phyloP scores from a whole-genome alignment of 768 basidiomycete genomes.

The Suillus occidentalis region DNA sequence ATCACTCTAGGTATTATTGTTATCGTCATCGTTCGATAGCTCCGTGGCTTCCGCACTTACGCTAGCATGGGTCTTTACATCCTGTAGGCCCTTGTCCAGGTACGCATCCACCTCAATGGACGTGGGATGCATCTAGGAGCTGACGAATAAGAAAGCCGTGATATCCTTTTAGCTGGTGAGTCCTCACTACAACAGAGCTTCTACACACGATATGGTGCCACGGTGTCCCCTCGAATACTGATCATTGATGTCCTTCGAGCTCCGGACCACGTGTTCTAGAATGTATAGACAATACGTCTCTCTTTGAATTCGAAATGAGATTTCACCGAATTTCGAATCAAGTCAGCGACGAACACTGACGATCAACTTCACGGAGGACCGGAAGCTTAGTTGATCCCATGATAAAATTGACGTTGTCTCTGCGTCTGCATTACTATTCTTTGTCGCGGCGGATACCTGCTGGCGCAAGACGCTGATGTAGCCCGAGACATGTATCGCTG shows the following conservation, averaged over 20 bases:
- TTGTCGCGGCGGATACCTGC: slow-evolving; percentile 61
- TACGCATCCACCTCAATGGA: slow-evolving; percentile 54
- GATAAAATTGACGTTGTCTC: slow-evolving; percentile 44
- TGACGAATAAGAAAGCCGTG: slow-evolving; percentile 59
- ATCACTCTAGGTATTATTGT: slow-evolving; percentile 73
- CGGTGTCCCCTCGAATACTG: not conserved
- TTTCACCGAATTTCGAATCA: slow-evolving; percentile 43
- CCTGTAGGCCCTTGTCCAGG: slow-evolving; percentile 63
- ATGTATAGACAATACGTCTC: slow-evolving; percentile 47
- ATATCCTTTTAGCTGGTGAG: slow-evolving; percentile 62
- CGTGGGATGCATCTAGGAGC: slow-evolving; percentile 45
- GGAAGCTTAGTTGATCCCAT: slow-evolving; percentile 63
- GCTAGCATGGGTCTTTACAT: not conserved
- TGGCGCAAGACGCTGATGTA: not conserved
- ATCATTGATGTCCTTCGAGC: slow-evolving; percentile 39
- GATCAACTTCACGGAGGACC: slow-evolving; percentile 67
- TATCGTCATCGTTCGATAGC: slow-evolving; percentile 48
- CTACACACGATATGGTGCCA: slow-evolving; percentile 36
- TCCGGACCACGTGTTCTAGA: slow-evolving; percentile 68
- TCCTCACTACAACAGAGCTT: slow-evolving; percentile 59
- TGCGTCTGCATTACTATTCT: slow-evolving; percentile 52
- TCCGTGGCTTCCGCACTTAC: slow-evolving; percentile 40
- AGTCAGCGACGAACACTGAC: slow-evolving; percentile 50
- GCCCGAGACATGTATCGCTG: not conserved
- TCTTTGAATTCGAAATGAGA: slow-evolving; percentile 39